Base-by-base conservation (phyloP, 345 rosid species). In the Tarenaya hassleriana region DNA sequence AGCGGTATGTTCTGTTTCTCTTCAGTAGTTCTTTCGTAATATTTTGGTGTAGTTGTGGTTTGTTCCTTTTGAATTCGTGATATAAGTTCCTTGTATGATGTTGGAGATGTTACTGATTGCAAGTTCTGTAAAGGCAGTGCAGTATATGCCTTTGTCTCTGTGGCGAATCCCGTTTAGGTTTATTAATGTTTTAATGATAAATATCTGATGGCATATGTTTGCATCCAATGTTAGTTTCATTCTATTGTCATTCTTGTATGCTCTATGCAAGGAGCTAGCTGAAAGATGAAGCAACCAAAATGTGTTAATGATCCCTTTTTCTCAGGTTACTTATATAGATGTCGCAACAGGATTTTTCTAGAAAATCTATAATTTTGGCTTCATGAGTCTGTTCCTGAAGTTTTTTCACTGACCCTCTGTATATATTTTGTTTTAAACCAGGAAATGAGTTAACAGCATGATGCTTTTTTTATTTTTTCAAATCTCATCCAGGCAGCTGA, bases 401-500 rank as follows among this genome's bases (percentile, higher is more conserved):
- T 56, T 56, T 14, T 20, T 7, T 12, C 9, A 11, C 15, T 4
- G 24, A 39, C 27, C 24, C 2, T 37, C 10, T 12, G 13, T 12
- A 5, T 37, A 38, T 5, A n/a, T n/a, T n/a, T 38, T 35, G 6
- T 9, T 14, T 17, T 17, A 24, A 11, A 40, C 5, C 43, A 10
- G 16, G 29, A 19, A 31, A 44, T 19, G 10, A 13, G 8, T 17
- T 1, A 32, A 14, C 6, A 46, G 35, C 7, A 1, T 9, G 1
- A 34, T 1, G 10, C 10, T 7, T 11, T 47, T 47, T 69, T 10
- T 16, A 16, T 39, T 6, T 12, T 1, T 40, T 15, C 20, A 18
- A 14, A 59, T 46, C 35, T 60, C 29, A 58, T 46, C 42, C 49
- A 94, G 99, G 95, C 84, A 47, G 83, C 82, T 66, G 94, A 86